Base-by-base conservation (phyloP, 371 early-diverging fungal genomes). In the Batkoa obscura region DNA sequence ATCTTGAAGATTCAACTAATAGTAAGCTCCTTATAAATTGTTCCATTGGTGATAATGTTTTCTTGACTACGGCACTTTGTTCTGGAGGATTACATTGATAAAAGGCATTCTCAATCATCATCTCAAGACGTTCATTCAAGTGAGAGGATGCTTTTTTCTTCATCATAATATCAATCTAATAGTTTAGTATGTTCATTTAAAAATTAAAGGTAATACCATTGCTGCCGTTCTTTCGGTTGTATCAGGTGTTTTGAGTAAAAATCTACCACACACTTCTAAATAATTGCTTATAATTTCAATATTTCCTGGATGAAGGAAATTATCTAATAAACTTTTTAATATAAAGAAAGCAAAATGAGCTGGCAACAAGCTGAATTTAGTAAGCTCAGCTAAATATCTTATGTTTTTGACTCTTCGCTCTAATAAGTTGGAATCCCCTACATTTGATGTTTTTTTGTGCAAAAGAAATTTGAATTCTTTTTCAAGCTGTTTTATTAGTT, bases 41-140 rank as follows among this genome's bases (percentile, higher is more conserved):
- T 61, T 94, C 94, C 58, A 87, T 72, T 0, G 83, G 76, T 0
- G 83, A 58, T 6, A 88, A 75, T 17, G 74, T 70, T 54, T 88
- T 86, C 43, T 70, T 68, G 33, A 70, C 65, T 30, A 72, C 66
- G 1, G 81, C 74, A 1, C 70, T 64, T 34, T 69, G 67, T 43
- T 83, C 85, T 0, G 85, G 88, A 2, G 89, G 94, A 62, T 87
- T 84, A 58, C 89, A 91, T 62, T 82, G 83, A 62, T 86, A 86
- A 59, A 81, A 89, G 0, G 94, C 94, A 62, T 91, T 93, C 37
- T 95, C 94, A 39, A 97, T 81, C 81, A 96, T 84, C 52, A 90
- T 59, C 3, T 73, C 61, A 39, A 85, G 83, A 8, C 91, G 78
- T 49, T 74, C 83, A 62, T 97, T 96, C 35, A 94, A 60, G 62